phyloP scores from a whole-genome alignment of 345 rosid species.

The Gossypium raimondii region DNA sequence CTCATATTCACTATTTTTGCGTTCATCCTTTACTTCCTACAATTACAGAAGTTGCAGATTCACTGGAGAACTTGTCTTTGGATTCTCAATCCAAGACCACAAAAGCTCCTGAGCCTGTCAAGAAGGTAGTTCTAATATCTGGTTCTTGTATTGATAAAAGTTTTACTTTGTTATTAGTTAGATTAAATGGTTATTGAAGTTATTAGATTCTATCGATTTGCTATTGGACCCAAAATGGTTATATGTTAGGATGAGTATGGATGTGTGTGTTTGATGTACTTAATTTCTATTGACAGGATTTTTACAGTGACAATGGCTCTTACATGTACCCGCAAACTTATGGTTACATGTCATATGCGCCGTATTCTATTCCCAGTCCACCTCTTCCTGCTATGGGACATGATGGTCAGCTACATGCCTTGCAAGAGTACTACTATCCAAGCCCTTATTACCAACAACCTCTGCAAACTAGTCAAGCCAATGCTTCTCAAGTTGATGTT shows the following conservation, averaged over 20 bases:
- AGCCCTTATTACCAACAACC: conserved; percentile 39
- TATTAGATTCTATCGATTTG: neutral
- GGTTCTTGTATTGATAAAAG: neutral
- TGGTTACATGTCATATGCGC: conserved; percentile 41
- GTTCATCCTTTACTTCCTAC: conserved; percentile 23
- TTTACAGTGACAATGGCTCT: conserved; percentile 38
- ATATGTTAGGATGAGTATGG: neutral
- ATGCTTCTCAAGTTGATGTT: conserved; percentile 25
- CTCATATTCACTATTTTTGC: neutral
- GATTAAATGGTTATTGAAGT: neutral
- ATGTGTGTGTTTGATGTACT: conserved; percentile 5
- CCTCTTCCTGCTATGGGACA: conserved; percentile 31
- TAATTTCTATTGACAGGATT: conserved; percentile 28
- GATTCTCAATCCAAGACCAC: conserved; percentile 41
- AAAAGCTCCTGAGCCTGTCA: conserved; percentile 31
- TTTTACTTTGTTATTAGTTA: neutral
- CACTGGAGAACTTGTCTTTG: conserved; percentile 54
- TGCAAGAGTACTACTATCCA: conserved; percentile 53
- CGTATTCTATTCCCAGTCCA: conserved; percentile 35
- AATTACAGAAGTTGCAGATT: conserved; percentile 52
- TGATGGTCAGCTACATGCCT: conserved; percentile 38
- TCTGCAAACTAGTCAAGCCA: conserved; percentile 11
- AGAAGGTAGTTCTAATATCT: conserved; percentile 34
- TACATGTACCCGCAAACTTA: conserved; percentile 40
- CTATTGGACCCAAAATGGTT: neutral